phyloP scores from a whole-genome alignment of 2,329 filamentous ascomycete genomes.

The Paraconiothyrium sp. region DNA sequence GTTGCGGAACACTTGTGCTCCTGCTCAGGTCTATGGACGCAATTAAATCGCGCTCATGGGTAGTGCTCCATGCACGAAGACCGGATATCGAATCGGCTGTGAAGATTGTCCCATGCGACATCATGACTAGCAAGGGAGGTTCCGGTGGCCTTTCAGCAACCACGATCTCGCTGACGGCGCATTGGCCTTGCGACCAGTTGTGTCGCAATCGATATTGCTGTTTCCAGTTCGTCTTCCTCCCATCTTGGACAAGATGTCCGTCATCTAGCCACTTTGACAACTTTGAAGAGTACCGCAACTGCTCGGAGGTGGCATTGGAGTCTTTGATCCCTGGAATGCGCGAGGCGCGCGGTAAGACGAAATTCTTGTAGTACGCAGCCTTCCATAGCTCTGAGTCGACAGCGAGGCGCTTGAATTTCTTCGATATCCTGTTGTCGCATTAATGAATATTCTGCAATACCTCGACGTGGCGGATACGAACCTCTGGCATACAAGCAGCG shows the following conservation, averaged over 20 bases:
- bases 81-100: conserved; percentile 76
- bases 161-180: conserved; percentile 79
- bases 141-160: conserved; percentile 63
- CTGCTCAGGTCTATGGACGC: conserved; percentile 54
- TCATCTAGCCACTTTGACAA: conserved; percentile 71
- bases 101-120: conserved; percentile 79
- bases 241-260: conserved; percentile 62
- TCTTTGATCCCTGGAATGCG: conserved; percentile 74
- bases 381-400: conserved; percentile 92
- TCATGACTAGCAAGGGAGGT: conserved; percentile 75
- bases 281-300: conserved; percentile 62
- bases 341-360: conserved; percentile 82
- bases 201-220: conserved; percentile 85
- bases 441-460: conserved; percentile 8
- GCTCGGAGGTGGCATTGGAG: conserved; percentile 45
- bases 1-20: conserved; percentile 28
- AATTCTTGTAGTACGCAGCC: conserved; percentile 83
- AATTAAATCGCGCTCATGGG: conserved; percentile 65
- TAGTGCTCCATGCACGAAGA: conserved; percentile 81
- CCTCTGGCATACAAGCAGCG: conserved; percentile 72
- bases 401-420: conserved; percentile 75
- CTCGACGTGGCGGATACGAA: conserved; percentile 40
- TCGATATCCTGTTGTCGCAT: conserved; percentile 68
- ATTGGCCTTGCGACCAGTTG: conserved; percentile 88
- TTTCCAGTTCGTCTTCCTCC: conserved; percentile 77